Base-by-base conservation (phyloP, 495 filamentous ascomycete species). In the Pyrenula massariospora region DNA sequence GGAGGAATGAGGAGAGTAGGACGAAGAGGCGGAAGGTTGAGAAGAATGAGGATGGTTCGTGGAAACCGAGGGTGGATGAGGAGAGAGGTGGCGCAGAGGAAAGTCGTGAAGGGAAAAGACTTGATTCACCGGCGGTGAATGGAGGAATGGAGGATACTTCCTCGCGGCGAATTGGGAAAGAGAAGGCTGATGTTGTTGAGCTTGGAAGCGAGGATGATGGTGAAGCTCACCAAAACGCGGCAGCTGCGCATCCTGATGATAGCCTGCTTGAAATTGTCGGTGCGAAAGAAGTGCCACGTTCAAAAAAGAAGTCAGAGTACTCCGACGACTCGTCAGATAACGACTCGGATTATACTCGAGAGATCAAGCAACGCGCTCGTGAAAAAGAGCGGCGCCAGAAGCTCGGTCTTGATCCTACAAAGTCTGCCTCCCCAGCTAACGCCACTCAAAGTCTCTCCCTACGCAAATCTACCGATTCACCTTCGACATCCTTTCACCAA, bases 1-100 rank as follows among this genome's bases (percentile, higher is more conserved):
- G 63, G 60, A 53, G 69, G 67, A 52, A 68, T 61, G 57, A 68
- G 62, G 19, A 57, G 52, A 55, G 61, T 31, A 24, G 59, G 51
- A 21, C 21, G 22, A 52, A 61, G 62, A 57, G 55, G 24, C 12
- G 60, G 23, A 24, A 25, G 2, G 47, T 49, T 63, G 59, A 58
- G 65, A 65, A 63, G 60, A 67, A 42, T 57, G 68, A 58, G 51
- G 66, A 57, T 62, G 25, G 22, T 24, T 25, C 12, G 19, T n/a
- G n/a, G n/a, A n/a, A n/a, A n/a, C n/a, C n/a, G n/a, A n/a, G 52
- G 15, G 20, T 12, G 12, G n/a, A 3, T 49, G 23, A 19, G 53
- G 56, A 50, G 31, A 42, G 31, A 42, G 8, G 8, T 8, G 31
- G 15, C 15, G 24, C 10, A 15, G 12, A 5, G 20, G 56, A 50